These are phyloP conservation scores for Fusarium devonianum DNA, from an alignment of 2,329 filamentous ascomycete species.

Conservation along the genomic window DNA sequence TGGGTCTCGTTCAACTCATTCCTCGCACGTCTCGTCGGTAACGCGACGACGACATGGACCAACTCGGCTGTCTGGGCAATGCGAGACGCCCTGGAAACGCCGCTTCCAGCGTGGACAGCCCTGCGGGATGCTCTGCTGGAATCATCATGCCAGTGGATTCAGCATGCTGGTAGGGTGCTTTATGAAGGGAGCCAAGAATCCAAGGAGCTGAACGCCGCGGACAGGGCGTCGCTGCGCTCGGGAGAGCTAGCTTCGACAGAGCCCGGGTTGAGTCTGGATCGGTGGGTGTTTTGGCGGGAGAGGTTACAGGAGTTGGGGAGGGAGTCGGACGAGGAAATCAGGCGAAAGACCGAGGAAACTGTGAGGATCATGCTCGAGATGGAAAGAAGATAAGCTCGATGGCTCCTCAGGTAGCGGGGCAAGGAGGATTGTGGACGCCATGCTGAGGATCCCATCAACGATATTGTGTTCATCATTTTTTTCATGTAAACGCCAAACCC, in stretches of 20 bases:
- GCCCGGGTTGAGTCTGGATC: constrained; percentile 37
- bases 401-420: no score
- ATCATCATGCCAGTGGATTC: constrained; percentile 43
- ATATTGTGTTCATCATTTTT: constrained; percentile 10
- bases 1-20: constrained; percentile 48
- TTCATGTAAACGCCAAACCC: constrained; percentile 18
- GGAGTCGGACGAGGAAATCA: constrained; percentile 29
- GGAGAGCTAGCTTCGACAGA: constrained; percentile 30
- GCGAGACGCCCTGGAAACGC: constrained; percentile 43
- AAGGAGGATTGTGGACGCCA: no score
- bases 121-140: constrained; percentile 33
- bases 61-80: constrained; percentile 45
- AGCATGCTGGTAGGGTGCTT: constrained; percentile 41
- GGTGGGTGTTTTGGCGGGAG: constrained; percentile 45
- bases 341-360: constrained; percentile 29
- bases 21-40: constrained; percentile 42
- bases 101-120: constrained; percentile 15
- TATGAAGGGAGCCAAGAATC: constrained; percentile 23
- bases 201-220: constrained; percentile 29
- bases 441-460: background rate
- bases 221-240: constrained; percentile 29
- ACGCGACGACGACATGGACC: constrained; percentile 31
- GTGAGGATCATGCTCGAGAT: constrained; percentile 35
- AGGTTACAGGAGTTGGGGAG: constrained; percentile 36
- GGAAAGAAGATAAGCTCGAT: constrained; percentile 22